These are phyloP conservation scores for Centaurea solstitialis DNA, from an alignment of 129 eudicot species.

Conservation along the genomic window DNA sequence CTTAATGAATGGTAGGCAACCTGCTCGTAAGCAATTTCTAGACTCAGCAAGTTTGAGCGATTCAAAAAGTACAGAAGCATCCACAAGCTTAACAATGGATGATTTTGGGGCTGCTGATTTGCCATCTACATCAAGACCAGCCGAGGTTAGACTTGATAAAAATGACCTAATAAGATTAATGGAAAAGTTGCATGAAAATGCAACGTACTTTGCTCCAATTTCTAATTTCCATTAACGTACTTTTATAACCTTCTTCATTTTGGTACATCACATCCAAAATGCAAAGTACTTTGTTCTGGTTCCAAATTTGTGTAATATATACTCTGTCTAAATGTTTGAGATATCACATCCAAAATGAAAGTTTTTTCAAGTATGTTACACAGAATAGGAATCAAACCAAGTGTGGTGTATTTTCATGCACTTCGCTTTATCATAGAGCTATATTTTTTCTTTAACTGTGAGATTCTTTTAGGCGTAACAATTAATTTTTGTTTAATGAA, in stretches of 20 bases:
- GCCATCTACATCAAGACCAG: constrained; percentile 59
- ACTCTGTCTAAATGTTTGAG: neutral
- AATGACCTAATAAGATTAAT: neutral
- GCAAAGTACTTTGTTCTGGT: neutral
- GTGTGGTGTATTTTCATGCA: neutral
- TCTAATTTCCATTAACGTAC: neutral
- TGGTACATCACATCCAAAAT: neutral
- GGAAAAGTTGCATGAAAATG: neutral
- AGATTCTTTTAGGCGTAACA: neutral
- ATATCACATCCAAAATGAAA: neutral
- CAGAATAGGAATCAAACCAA: neutral
- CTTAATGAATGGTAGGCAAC: constrained; percentile 57
- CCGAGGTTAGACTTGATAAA: constrained; percentile 52
- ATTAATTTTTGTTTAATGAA: neutral
- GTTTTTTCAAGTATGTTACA: neutral
- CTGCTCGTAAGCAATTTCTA: constrained; percentile 52
- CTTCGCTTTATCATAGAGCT: neutral
- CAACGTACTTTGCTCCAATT: neutral
- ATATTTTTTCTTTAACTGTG: too few species aligned
- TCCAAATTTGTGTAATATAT: neutral
- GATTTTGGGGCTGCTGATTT: constrained; percentile 49
- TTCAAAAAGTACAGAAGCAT: constrained; percentile 66
- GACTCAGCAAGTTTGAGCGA: constrained; percentile 57
- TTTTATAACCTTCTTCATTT: neutral
- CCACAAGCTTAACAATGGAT: constrained; percentile 55